phyloP scores from a whole-genome alignment of 208 protist genomes.

The Polymyxa betae region DNA sequence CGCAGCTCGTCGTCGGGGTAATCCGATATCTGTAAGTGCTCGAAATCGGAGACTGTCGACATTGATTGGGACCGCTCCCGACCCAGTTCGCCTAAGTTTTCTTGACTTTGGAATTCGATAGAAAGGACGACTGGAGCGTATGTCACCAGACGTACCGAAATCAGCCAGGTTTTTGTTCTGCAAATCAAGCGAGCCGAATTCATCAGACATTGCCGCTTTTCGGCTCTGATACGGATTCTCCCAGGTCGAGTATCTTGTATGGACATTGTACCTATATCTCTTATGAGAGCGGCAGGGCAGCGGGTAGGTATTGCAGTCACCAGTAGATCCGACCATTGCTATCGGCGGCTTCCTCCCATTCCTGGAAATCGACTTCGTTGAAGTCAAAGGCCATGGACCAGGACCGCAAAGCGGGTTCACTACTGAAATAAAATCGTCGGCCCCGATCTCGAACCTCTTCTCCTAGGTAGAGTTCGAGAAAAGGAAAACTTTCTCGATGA shows the following conservation, averaged over 20 bases:
- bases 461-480: too few relatives aligned
- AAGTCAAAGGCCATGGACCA: too few relatives aligned
- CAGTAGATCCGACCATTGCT: constrained; percentile 23
- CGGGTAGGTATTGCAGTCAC: not conserved
- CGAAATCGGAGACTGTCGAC: not conserved
- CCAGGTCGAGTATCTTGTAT: not conserved
- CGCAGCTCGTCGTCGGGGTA: not conserved
- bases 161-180: not conserved
- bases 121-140: not conserved
- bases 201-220: not conserved
- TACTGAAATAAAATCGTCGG: too few relatives aligned
- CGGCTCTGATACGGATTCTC: not conserved
- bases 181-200: not conserved
- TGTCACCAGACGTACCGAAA: not conserved
- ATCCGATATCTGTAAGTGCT: not conserved
- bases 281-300: too few relatives aligned
- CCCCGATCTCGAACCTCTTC: too few relatives aligned
- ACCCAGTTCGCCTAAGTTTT: not conserved
- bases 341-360: constrained; percentile 25
- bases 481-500: too few relatives aligned
- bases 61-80: not conserved
- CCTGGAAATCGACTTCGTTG: too few relatives aligned
- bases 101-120: constrained; percentile 4
- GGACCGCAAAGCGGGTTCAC: too few relatives aligned
- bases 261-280: not conserved